Conservation (phyloP, 768 basidiomycete species). For the Boletus edulis region DNA sequence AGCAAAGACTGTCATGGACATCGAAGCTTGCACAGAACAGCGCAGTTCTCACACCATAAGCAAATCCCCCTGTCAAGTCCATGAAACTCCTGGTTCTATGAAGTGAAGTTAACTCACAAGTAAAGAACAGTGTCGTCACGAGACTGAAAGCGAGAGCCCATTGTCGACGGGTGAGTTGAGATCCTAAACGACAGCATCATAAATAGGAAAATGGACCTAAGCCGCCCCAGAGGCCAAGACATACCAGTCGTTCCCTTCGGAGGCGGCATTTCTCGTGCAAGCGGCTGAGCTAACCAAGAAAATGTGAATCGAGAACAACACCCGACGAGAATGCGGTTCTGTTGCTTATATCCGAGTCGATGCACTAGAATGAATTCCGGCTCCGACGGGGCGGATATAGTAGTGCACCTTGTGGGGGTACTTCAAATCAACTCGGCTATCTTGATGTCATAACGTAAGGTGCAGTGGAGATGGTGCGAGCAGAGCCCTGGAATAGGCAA, state of each 20-base stretch:
- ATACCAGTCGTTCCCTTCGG: conserved; percentile 43
- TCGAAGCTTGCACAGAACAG: background rate
- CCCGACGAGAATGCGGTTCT: background rate
- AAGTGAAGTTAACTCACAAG: conserved; percentile 42
- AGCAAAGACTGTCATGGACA: conserved; percentile 21
- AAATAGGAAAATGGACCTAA: background rate
- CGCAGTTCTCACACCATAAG: conserved; percentile 52
- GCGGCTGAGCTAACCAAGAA: background rate
- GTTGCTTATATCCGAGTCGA: conserved; percentile 11
- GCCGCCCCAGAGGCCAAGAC: conserved; percentile 1
- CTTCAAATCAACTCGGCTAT: background rate
- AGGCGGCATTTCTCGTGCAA: conserved; percentile 32
- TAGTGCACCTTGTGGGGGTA: background rate
- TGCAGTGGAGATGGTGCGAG: background rate
- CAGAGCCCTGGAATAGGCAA: conserved; percentile 5
- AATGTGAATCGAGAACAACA: conserved; percentile 1
- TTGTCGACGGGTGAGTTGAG: conserved; percentile 42
- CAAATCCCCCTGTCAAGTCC: conserved; percentile 54
- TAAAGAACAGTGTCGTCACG: conserved; percentile 75
- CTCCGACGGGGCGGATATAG: conserved; percentile 5
- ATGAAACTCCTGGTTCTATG: background rate
- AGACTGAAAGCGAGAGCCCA: conserved; percentile 63
- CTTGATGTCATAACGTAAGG: background rate
- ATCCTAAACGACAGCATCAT: conserved; percentile 14
- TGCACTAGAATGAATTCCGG: conserved; percentile 1